Evolutionary conservation across 2,329 filamentous ascomycete genomes (phyloP).

Genomic region (Aspergillus pseudonomiae): DNA sequence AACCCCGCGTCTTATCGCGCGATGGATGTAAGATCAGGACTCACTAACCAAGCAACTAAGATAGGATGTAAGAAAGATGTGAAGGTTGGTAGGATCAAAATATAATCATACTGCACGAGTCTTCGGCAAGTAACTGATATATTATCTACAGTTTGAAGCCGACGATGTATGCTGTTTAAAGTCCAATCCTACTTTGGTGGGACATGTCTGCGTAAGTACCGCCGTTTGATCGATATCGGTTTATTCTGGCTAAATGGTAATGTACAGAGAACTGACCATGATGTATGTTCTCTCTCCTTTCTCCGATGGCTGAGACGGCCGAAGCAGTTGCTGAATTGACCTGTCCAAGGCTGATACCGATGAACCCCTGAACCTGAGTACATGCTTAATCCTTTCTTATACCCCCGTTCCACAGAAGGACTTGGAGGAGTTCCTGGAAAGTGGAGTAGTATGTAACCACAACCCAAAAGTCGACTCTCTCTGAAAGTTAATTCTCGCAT

Average conservation of each 20-base stretch:
- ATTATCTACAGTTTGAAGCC: constrained; percentile 20
- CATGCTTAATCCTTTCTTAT: constrained; percentile 34
- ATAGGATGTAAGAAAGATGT: not conserved
- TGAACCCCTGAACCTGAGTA: constrained; percentile 35
- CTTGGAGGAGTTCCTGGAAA: constrained; percentile 28
- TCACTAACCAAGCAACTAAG: not conserved
- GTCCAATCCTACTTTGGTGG: constrained; percentile 22
- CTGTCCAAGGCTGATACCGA: constrained; percentile 23
- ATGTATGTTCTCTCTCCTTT: constrained; percentile 14
- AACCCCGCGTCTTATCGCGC: constrained; percentile 8
- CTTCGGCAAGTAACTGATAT: not conserved
- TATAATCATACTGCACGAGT: not conserved
- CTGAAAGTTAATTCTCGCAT: constrained; percentile 9
- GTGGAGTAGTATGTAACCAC: constrained; percentile 21
- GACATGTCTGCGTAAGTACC: constrained; percentile 22
- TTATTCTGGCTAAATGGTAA: not conserved
- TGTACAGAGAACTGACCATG: constrained; percentile 18
- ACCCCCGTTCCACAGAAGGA: constrained; percentile 32
- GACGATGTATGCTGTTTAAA: constrained; percentile 26
- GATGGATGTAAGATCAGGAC: constrained; percentile 7
- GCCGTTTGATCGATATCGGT: not conserved
- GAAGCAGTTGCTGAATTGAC: constrained; percentile 1
- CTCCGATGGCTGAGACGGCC: not conserved
- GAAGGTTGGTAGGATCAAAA: constrained; percentile 12
- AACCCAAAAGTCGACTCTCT: not conserved